Conservation (phyloP, 257 asterid species). For the Penstemon eatonii region DNA sequence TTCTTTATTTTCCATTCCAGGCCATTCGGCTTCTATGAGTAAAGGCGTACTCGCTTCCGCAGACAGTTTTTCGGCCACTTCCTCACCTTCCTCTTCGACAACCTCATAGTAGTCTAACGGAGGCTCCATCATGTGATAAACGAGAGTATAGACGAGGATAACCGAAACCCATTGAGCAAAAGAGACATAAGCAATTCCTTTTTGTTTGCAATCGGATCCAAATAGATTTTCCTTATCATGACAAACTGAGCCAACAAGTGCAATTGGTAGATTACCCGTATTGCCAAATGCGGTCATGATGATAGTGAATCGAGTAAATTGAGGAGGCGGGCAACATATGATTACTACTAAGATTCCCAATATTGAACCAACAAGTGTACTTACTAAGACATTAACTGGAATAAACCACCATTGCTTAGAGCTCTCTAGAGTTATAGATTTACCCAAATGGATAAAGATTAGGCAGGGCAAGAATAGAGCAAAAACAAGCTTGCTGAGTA, state of each 20-base stretch:
- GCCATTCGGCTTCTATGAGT: conserved; percentile 98
- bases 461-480: conserved; percentile 82
- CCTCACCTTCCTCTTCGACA: conserved; percentile 44
- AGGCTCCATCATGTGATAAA: conserved; percentile 99
- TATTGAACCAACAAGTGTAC: conserved; percentile 78
- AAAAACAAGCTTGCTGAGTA: conserved; percentile 90
- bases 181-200: conserved; percentile 85
- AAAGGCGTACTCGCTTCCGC: conserved; percentile 74
- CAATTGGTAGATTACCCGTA: conserved; percentile 87
- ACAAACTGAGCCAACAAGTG: conserved; percentile 85
- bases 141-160: conserved; percentile 87
- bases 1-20: conserved; percentile 91
- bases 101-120: conserved; percentile 65
- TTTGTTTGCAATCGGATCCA: conserved; percentile 58
- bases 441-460: conserved; percentile 84
- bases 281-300: conserved; percentile 92
- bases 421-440: conserved; percentile 67
- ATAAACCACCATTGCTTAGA: conserved; percentile 85
- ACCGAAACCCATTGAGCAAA: conserved; percentile 93
- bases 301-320: conserved; percentile 69
- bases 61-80: conserved; percentile 50
- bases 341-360: conserved; percentile 69
- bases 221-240: conserved; percentile 63
- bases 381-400: conserved; percentile 80
- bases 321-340: conserved; percentile 77